Base-by-base conservation (phyloP, 2,329 filamentous ascomycete species). In the Fusarium praegraminearum region DNA sequence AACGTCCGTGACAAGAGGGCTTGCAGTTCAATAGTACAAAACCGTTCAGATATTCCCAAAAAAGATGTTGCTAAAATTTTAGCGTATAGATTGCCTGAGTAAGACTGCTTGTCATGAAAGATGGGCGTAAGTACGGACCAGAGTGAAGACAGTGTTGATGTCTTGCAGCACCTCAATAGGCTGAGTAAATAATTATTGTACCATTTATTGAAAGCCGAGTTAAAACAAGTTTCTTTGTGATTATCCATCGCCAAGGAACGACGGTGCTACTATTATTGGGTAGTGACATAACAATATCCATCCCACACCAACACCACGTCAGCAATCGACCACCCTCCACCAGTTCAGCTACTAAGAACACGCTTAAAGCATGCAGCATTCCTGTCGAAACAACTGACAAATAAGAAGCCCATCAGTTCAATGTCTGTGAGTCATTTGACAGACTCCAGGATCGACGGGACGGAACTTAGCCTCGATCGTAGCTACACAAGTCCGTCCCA, bases 401-500 rank as follows among this genome's bases (percentile, higher is more conserved):
- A 41, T 41, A n/a, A 16, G 28, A 10, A 15, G 18, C 12, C 7
- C 18, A 18, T 40, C 11, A 18, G 22, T 15, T 51, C 10, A 20
- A 3, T 10, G 35, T n/a, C 16, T 32, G 20, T 20, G 30, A 7
- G 12, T 36, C 20, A 10, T 28, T 12, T 36, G 30, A 13, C 16
- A 41, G n/a, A 52, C 49, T 24, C 24, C 35, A 28, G n/a, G 49
- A 41, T 41, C 35, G 24, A 22, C 49, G 49, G n/a, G 49, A 40
- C 35, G 35, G 33, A 52, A 36, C 8, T 7, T 65, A 59, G 45
- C 24, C 35, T 46, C n/a, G 35, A 65, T 32, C 12, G 9, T 6
- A n/a, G 11, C 7, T 36, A n/a, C n/a, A 22, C 3, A 38, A 26
- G 10, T n/a, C 36, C 22, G 13, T 40, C 7, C 7, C 11, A 24